Evolutionary conservation across 805 yeast species (phyloP).

Genomic region (Wickerhamiella cacticola): DNA sequence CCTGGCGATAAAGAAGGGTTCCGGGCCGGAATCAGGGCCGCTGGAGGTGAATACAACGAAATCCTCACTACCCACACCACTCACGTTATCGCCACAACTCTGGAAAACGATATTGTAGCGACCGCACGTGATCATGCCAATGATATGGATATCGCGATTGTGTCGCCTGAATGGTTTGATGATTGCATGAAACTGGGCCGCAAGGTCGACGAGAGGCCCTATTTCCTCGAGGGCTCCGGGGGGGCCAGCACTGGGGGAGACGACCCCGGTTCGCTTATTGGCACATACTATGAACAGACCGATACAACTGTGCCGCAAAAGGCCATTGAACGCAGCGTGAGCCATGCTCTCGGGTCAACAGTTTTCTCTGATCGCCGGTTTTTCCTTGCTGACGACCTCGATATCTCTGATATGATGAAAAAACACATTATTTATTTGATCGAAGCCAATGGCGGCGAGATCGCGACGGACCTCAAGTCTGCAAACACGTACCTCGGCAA

Average conservation of each 20-base stretch:
- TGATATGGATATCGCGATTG: constrained; percentile 29
- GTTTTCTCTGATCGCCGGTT: constrained; percentile 36
- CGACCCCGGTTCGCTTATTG: constrained; percentile 12
- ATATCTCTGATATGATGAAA: constrained; percentile 36
- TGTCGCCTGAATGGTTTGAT: constrained; percentile 70
- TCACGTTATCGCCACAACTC: constrained; percentile 53
- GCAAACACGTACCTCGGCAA: constrained; percentile 50
- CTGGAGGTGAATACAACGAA: constrained; percentile 67
- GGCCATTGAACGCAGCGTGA: constrained; percentile 23
- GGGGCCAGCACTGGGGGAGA: not conserved
- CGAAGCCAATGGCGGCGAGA: constrained; percentile 42
- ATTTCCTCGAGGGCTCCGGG: constrained; percentile 32
- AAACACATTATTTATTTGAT: constrained; percentile 37
- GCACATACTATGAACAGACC: constrained; percentile 13
- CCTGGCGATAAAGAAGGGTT: constrained; percentile 54
- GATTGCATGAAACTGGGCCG: constrained; percentile 47
- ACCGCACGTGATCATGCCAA: constrained; percentile 35
- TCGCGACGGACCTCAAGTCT: constrained; percentile 25
- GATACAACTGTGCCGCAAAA: constrained; percentile 18
- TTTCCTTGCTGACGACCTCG: constrained; percentile 44
- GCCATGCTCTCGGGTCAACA: constrained; percentile 19
- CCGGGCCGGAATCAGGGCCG: constrained; percentile 51
- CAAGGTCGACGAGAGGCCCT: constrained; percentile 42
- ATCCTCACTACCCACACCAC: constrained; percentile 59
- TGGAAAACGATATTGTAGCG: constrained; percentile 45